phyloP scores from a whole-genome alignment of 495 filamentous ascomycete genomes.

The Tuber brumale region DNA sequence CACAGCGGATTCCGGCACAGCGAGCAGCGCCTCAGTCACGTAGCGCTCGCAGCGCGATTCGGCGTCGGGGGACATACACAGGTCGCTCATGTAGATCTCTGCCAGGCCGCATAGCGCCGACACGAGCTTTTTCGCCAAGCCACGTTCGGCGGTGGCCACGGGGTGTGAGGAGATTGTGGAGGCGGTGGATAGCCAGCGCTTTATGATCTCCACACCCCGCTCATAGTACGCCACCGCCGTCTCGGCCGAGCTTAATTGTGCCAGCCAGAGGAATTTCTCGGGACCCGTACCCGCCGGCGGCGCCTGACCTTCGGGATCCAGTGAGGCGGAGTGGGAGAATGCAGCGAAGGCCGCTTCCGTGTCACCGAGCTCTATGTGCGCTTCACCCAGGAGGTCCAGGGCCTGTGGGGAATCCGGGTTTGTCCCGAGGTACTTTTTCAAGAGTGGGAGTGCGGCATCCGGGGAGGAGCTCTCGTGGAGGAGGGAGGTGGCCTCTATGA shows the following conservation, averaged over 20 bases:
- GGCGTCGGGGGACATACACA: slow-evolving; percentile 85
- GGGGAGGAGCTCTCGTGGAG: slow-evolving; percentile 62
- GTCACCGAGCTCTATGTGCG: slow-evolving; percentile 77
- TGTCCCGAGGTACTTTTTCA: slow-evolving; percentile 52
- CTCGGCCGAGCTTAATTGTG: slow-evolving; percentile 79
- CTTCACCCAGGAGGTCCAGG: slow-evolving; percentile 73
- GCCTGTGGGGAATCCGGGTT: slow-evolving; percentile 52
- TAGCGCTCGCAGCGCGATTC: slow-evolving; percentile 76
- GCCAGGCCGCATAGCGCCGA: slow-evolving; percentile 81
- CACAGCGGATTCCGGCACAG: slow-evolving; percentile 68
- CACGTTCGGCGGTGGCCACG: slow-evolving; percentile 42
- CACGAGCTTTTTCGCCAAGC: slow-evolving; percentile 60
- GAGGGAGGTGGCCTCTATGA: slow-evolving; percentile 61
- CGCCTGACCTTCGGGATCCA: slow-evolving; percentile 56
- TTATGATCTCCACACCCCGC: slow-evolving; percentile 64
- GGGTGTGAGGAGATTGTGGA: slow-evolving; percentile 33
- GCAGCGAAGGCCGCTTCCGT: slow-evolving; percentile 60
- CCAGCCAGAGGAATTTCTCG: slow-evolving; percentile 93
- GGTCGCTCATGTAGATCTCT: slow-evolving; percentile 98
- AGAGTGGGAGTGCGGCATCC: slow-evolving; percentile 60
- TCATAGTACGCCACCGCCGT: slow-evolving; percentile 86
- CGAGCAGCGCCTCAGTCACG: slow-evolving; percentile 75
- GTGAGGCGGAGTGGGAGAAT: slow-evolving; percentile 61
- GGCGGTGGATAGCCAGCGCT: slow-evolving; percentile 50
- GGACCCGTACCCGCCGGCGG: slow-evolving; percentile 59